Percentiles rank a stretch among this genome's conserved stretches.
Conservation (phyloP, 176 grass and related monocot species). For the Olyra latifolia region DNA sequence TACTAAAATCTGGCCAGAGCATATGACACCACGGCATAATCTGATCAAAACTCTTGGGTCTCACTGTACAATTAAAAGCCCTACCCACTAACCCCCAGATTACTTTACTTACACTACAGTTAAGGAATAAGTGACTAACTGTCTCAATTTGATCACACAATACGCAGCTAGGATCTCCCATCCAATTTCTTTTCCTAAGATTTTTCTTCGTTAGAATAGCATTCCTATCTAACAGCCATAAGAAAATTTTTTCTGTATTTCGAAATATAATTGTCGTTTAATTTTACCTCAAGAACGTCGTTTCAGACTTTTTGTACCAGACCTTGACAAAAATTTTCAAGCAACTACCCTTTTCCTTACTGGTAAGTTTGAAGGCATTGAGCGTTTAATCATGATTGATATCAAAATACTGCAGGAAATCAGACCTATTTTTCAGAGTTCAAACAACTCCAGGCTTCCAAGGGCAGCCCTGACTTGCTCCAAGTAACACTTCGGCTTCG, state of each 20-base stretch:
- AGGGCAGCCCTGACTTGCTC: slow-evolving; percentile 1
- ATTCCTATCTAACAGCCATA: too few relatives aligned
- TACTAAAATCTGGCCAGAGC: too few relatives aligned
- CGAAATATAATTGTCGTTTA: neutral
- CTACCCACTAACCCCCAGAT: too few relatives aligned
- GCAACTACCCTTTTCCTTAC: neutral
- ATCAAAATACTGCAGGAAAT: slow-evolving; percentile 19
- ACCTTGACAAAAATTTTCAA: neutral
- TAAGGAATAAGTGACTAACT: too few relatives aligned
- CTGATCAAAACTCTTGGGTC: too few relatives aligned
- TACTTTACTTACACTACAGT: too few relatives aligned
- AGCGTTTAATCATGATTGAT: neutral
- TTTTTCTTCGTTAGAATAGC: too few relatives aligned
- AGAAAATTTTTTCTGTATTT: neutral
- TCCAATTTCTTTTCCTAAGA: too few relatives aligned
- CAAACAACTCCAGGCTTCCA: slow-evolving; percentile 30
- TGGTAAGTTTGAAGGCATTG: neutral
- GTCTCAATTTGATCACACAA: too few relatives aligned
- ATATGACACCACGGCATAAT: too few relatives aligned
- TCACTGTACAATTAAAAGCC: too few relatives aligned
- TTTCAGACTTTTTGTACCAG: neutral
- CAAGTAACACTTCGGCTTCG: slow-evolving; percentile 40
- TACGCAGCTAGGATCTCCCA: too few relatives aligned
- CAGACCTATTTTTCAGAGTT: slow-evolving; percentile 22
- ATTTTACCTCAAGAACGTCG: neutral